Base-by-base conservation (phyloP, 2,329 filamentous ascomycete genomes). In the Magnaporthales sp. region DNA sequence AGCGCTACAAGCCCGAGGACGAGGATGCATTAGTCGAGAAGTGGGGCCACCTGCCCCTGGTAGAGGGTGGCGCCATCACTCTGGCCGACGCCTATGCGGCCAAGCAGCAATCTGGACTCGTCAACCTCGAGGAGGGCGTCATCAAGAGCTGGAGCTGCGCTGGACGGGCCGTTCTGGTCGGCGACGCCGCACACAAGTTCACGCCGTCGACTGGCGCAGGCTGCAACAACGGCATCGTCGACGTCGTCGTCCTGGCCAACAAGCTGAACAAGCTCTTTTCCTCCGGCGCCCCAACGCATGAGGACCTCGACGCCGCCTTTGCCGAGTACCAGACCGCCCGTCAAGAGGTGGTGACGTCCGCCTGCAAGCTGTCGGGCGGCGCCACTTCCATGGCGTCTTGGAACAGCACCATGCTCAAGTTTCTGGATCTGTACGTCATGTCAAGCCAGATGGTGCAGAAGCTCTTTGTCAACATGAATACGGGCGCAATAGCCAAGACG, bases 111-210 rank as follows among this genome's bases (percentile, higher is more conserved):
- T 58, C 63, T 15, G 27, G 60, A 24, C 30, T 66, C 60, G 29
- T 67, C 27, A 65, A 68, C 29, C 38, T 67, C 13, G 68, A 68
- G 60, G 68, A 69, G 26, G 94, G 94, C 30, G 79, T 98, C 75
- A 97, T 97, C 83, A 97, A 97, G 85, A 88, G 91, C 73, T 98
- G 94, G 93, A 97, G 97, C 77, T 62, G 7, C 58, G 94, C 97
- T 77, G 87, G 94, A 68, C 94, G 94, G 63, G 97, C 66, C 31
- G 67, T 68, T 38, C 67, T 68, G 29, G 56, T 67, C 11, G 64
- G 64, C 24, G 67, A 68, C 66, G 32, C 67, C 22, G 61, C 64
- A 19, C 60, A 64, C 66, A 68, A 68, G 67, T 64, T 68, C 64
- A 67, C 66, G 63, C 68, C 67, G 10, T 67, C 68, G 63, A 54